These are phyloP conservation scores for Scheffersomyces segobiensis DNA, from an alignment of 1,139 yeast species.

Conservation along the genomic window DNA sequence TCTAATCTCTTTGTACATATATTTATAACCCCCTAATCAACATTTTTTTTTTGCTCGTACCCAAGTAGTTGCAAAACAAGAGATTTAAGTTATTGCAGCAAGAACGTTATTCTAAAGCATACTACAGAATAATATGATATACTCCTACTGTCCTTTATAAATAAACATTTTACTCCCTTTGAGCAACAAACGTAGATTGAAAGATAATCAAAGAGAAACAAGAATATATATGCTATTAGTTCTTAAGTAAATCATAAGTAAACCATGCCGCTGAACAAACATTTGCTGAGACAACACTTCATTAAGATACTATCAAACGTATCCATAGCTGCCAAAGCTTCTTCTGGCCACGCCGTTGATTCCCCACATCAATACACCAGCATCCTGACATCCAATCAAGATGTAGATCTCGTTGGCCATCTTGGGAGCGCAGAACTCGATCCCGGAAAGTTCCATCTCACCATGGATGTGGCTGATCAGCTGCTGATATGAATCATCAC, in stretches of 20 bases:
- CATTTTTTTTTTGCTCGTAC: neutral
- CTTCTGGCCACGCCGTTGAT: slow-evolving; percentile 41
- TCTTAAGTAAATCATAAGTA: neutral
- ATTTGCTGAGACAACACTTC: neutral
- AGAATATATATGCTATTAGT: neutral
- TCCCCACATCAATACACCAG: slow-evolving; percentile 47
- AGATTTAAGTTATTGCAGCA: no score
- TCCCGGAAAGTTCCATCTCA: slow-evolving; percentile 47
- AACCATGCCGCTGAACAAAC: neutral
- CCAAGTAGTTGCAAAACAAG: neutral
- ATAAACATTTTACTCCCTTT: neutral
- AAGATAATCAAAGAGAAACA: neutral
- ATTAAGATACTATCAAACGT: slow-evolving; percentile 8
- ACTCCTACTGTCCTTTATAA: neutral
- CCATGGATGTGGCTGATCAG: slow-evolving; percentile 42
- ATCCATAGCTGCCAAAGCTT: slow-evolving; percentile 39
- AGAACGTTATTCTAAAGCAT: no score
- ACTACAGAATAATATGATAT: no score
- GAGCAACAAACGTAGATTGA: neutral
- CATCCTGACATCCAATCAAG: slow-evolving; percentile 44
- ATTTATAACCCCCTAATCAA: neutral
- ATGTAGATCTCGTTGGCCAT: slow-evolving; percentile 27
- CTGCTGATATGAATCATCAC: slow-evolving; percentile 17
- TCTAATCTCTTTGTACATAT: neutral
- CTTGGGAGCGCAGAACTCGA: slow-evolving; percentile 30